These are phyloP conservation scores for Gynostemma pentaphyllum DNA, from an alignment of 306 rosid genomes.

Conservation along the genomic window DNA sequence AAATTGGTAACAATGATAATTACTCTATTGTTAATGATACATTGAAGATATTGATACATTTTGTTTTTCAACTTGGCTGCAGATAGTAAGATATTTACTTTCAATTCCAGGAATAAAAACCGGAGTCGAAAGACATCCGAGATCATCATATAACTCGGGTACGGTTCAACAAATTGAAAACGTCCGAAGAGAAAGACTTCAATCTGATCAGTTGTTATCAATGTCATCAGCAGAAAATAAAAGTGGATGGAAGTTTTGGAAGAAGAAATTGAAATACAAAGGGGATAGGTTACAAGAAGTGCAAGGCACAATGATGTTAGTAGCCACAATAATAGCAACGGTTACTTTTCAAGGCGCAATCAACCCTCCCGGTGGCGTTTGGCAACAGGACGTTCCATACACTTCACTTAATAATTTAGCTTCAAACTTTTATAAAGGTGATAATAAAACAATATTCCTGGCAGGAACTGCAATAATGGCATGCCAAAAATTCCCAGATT, in stretches of 20 bases:
- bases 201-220: neutral
- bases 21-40: no score
- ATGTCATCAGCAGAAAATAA: no score
- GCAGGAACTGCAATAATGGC: slow-evolving; percentile 6
- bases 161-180: neutral
- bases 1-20: no score
- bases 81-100: neutral
- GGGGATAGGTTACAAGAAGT: neutral
- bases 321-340: neutral
- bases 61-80: no score
- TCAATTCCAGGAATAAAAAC: neutral
- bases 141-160: no score
- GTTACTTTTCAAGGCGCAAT: neutral
- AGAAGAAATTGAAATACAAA: neutral
- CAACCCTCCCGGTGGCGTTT: neutral
- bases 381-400: neutral
- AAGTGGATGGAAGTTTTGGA: neutral
- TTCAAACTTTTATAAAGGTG: no score
- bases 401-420: no score
- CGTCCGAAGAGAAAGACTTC: neutral
- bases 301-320: neutral
- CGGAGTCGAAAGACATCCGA: no score
- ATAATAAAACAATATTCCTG: neutral
- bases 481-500: neutral
- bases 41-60: no score